Evolutionary conservation across 2,329 filamentous ascomycete genomes (phyloP), one percentile per base, ranked within the genome.

Genomic region (Colletotrichum coccodes): DNA sequence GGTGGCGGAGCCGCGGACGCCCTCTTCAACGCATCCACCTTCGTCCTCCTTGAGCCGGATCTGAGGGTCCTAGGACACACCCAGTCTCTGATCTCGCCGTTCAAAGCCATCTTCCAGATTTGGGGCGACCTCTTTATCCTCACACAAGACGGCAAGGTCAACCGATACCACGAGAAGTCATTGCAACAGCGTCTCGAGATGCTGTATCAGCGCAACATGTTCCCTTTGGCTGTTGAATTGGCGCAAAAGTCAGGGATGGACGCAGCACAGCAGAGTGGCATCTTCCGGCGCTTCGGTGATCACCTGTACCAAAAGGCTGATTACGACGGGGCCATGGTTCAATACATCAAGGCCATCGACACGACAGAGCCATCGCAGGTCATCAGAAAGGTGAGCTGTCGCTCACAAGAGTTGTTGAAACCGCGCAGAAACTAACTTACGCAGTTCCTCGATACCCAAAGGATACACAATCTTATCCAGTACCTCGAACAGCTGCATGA

Each of bases 251-350:
- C 92, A 11, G 93, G 94, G 1, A 87, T 98, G 75, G 93, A 95
- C 78, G 81, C 84, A 3, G 84, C 91, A 53, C 94, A 98, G 78
- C 94, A 97, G 74, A 98, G 97, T 75, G 85, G 93, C 66, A 99
- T 99, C 67, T 97, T 95, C 76, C 91, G 95, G 67, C 95, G 92
- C 77, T 98, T 97, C 79, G 96, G 95, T 14, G 96, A 99, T 77
- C 93, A 95, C 75, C 81, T 98, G 4, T 98, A 99, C 75, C 94
- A 97, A 72, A 97, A 97, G 76, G 94, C 93, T 5, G 95, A 98
- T 76, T 99, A 95, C 76, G 96, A 99, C 76, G 96, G 93, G 7
- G 95, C 97, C n/a, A 99, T 99, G 97, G 92, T 97, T 75, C 96
- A 98, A 79, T 99, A 99, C 77, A 90, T 99, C 71, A 92, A 94